Evolutionary conservation across 257 asterid genomes (phyloP).

Genomic region (Vinca minor): DNA sequence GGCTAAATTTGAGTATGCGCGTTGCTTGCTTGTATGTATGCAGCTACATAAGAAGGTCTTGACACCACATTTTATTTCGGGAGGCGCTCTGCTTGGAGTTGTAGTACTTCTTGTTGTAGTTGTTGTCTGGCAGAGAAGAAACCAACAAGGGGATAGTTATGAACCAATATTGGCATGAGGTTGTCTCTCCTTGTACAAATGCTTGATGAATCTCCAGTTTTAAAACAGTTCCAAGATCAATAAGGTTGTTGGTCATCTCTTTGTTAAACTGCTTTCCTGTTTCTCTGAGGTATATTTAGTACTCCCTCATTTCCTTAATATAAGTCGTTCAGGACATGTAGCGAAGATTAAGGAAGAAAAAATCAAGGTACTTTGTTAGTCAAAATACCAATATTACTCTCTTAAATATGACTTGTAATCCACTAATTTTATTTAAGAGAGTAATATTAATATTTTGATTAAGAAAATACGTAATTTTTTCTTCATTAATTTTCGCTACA

Average conservation of each 20-base stretch:
- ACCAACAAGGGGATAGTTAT: slow-evolving; percentile 30
- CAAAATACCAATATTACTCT: too few relatives aligned
- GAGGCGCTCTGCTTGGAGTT: slow-evolving; percentile 30
- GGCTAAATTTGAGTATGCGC: background rate
- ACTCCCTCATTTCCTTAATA: too few relatives aligned
- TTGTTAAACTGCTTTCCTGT: background rate
- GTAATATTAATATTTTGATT: too few relatives aligned
- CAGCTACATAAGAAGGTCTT: slow-evolving; percentile 28
- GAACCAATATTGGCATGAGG: slow-evolving; percentile 28
- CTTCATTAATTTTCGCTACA: too few relatives aligned
- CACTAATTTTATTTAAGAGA: too few relatives aligned
- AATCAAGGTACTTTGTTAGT: too few relatives aligned
- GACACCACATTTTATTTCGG: slow-evolving; percentile 20
- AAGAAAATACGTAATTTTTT: too few relatives aligned
- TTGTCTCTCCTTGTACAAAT: background rate
- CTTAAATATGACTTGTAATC: too few relatives aligned
- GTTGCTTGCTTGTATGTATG: slow-evolving; percentile 4
- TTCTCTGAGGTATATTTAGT: background rate
- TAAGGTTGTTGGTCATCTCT: background rate
- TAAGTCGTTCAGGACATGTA: too few relatives aligned
- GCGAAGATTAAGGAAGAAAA: too few relatives aligned
- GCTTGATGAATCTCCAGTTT: background rate
- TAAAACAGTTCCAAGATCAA: background rate
- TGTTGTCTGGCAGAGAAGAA: slow-evolving; percentile 14
- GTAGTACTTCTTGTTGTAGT: slow-evolving; percentile 18